These are phyloP conservation scores for Lyophyllum shimeji DNA, from an alignment of 768 basidiomycete genomes.

Conservation along the genomic window DNA sequence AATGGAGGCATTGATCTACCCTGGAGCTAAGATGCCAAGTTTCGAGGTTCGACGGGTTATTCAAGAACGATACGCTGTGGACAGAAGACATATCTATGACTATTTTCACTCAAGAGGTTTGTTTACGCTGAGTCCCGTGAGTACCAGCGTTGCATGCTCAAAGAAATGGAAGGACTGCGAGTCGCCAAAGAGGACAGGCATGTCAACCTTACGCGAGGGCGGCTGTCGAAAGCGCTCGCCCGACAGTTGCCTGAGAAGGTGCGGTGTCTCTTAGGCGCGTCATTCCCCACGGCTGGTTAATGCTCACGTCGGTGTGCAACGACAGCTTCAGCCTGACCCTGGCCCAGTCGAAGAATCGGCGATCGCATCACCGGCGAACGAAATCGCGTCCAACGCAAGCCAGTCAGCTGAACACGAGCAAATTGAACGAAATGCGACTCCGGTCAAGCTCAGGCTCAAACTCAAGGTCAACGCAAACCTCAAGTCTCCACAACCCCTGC, in stretches of 20 bases:
- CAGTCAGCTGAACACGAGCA: neutral
- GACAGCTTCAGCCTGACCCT: neutral
- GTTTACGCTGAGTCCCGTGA: constrained; percentile 18
- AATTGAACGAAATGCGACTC: neutral
- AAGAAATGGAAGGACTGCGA: constrained; percentile 49
- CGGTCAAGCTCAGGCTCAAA: neutral
- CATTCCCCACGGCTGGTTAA: too few relatives aligned
- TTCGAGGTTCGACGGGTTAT: constrained; percentile 70
- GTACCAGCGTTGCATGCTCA: neutral
- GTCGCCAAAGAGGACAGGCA: constrained; percentile 67
- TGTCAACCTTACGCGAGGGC: constrained; percentile 48
- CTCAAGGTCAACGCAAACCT: neutral
- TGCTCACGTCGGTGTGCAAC: neutral
- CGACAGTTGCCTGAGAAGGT: constrained; percentile 10
- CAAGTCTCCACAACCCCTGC: constrained; percentile 1
- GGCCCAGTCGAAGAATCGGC: neutral
- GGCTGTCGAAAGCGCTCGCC: constrained; percentile 31
- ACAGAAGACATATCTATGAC: constrained; percentile 75
- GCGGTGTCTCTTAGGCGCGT: neutral
- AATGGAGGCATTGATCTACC: constrained; percentile 67
- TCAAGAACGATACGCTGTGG: constrained; percentile 68
- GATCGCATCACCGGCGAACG: neutral
- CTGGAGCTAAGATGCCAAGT: constrained; percentile 77
- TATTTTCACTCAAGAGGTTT: constrained; percentile 67
- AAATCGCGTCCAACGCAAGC: neutral